phyloP scores from a whole-genome alignment of 2,329 filamentous ascomycete genomes.

The Cladosporium halotolerans region DNA sequence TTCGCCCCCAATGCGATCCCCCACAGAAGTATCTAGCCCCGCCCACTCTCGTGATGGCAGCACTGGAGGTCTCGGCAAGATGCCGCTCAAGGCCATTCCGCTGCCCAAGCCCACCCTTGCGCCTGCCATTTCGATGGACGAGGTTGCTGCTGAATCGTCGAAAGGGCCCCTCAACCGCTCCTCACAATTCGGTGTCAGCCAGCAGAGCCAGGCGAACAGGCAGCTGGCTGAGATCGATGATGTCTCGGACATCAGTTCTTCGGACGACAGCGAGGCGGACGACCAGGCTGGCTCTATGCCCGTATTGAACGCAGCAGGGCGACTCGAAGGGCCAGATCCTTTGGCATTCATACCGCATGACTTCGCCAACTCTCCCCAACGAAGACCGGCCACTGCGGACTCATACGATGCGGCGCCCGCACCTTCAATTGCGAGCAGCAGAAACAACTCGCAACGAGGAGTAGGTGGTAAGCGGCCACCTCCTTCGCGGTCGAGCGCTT shows the following conservation, averaged over 20 bases:
- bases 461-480: slow-evolving; percentile 13
- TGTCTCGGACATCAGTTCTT: slow-evolving; percentile 25
- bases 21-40: slow-evolving; percentile 16
- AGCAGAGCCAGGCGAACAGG: slow-evolving; percentile 17
- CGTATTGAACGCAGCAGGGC: slow-evolving; percentile 9
- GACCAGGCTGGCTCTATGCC: slow-evolving; percentile 25
- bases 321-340: slow-evolving; percentile 6
- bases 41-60: slow-evolving; percentile 19
- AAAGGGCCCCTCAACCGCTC: slow-evolving; percentile 30
- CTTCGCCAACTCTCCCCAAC: slow-evolving; percentile 22
- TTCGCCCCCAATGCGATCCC: slow-evolving; percentile 24
- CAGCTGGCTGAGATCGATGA: slow-evolving; percentile 22
- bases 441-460: slow-evolving; percentile 20
- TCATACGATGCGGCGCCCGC: slow-evolving; percentile 28
- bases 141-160: slow-evolving; percentile 10
- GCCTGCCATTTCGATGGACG: slow-evolving; percentile 15
- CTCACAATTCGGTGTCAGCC: slow-evolving; percentile 29
- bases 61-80: slow-evolving; percentile 21
- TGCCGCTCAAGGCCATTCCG: slow-evolving; percentile 28
- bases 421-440: slow-evolving; percentile 28
- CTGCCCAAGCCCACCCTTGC: slow-evolving; percentile 28
- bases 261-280: slow-evolving; percentile 22
- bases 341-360: not conserved
- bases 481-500: slow-evolving; percentile 19
- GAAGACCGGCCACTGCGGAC: slow-evolving; percentile 26